A percentile compares a stretch with the other conserved stretches of the same genome.
These are phyloP conservation scores for Pythium monospermum DNA, from an alignment of 352 stramenopile genomes.

Conservation along the genomic window DNA sequence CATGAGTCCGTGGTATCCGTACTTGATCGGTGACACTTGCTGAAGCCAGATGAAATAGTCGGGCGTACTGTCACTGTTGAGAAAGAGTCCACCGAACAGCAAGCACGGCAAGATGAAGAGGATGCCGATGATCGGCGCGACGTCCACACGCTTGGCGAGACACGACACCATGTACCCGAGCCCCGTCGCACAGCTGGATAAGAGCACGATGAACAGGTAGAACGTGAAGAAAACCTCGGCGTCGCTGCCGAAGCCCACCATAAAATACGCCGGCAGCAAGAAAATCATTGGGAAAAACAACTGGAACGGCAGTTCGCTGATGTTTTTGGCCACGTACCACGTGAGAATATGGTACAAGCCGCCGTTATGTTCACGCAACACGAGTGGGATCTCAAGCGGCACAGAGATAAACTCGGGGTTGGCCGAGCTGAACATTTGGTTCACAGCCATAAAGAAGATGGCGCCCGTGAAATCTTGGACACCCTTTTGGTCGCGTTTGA, in stretches of 20 bases:
- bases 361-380: slow-evolving; percentile 29
- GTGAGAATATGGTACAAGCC: slow-evolving; percentile 25
- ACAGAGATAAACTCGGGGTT: slow-evolving; percentile 31
- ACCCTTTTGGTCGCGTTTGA: slow-evolving; percentile 42
- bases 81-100: slow-evolving; percentile 36
- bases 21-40: slow-evolving; percentile 36
- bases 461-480: slow-evolving; percentile 47
- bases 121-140: slow-evolving; percentile 31
- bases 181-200: slow-evolving; percentile 20
- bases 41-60: slow-evolving; percentile 40
- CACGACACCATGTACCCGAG: slow-evolving; percentile 40
- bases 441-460: slow-evolving; percentile 37
- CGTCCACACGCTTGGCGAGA: slow-evolving; percentile 22
- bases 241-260: slow-evolving; percentile 29
- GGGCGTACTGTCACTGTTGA: slow-evolving; percentile 31
- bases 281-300: slow-evolving; percentile 27
- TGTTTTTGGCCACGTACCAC: slow-evolving; percentile 33
- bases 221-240: slow-evolving; percentile 31
- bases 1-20: slow-evolving; percentile 31
- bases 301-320: slow-evolving; percentile 28
- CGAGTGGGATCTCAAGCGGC: slow-evolving; percentile 27
- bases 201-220: slow-evolving; percentile 28
- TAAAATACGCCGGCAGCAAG: slow-evolving; percentile 28
- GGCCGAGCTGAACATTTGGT: slow-evolving; percentile 21
- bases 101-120: slow-evolving; percentile 30